phyloP scores from a whole-genome alignment of 495 filamentous ascomycete species.

The Neurospora sp. region DNA sequence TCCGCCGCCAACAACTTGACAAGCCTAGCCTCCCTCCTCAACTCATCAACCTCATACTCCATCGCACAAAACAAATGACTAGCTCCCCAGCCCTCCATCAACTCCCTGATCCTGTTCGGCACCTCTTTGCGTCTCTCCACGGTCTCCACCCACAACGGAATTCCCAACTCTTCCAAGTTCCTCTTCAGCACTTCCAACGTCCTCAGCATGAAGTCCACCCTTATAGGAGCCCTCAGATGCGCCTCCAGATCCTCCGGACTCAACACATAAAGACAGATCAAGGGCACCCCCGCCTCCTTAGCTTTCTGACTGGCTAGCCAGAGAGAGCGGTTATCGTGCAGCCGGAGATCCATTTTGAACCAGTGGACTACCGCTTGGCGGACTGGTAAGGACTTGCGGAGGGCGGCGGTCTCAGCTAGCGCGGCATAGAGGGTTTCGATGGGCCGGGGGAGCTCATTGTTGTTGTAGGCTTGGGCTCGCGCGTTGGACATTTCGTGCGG shows the following conservation, averaged over 20 bases:
- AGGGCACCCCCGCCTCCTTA: conserved; percentile 49
- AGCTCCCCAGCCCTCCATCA: conserved; percentile 64
- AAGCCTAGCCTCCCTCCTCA: conserved; percentile 61
- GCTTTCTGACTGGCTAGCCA: conserved; percentile 58
- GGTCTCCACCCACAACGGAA: conserved; percentile 70
- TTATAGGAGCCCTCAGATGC: conserved; percentile 59
- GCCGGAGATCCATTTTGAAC: conserved; percentile 79
- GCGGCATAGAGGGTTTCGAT: conserved; percentile 51
- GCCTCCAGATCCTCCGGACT: conserved; percentile 82
- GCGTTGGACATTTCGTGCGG: conserved; percentile 74
- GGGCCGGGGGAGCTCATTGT: conserved; percentile 55
- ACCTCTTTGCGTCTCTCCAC: conserved; percentile 55
- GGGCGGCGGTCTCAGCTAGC: conserved; percentile 38
- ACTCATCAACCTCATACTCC: conserved; percentile 73
- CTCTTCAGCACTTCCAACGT: conserved; percentile 53
- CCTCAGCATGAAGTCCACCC: conserved; percentile 73
- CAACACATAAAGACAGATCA: conserved; percentile 71
- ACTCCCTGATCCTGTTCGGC: conserved; percentile 52
- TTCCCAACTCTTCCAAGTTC: conserved; percentile 60
- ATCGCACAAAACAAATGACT: conserved; percentile 62
- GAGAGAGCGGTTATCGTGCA: conserved; percentile 64
- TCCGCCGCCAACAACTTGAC: conserved; percentile 44
- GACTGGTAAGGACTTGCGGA: conserved; percentile 34
- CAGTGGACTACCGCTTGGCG: conserved; percentile 72
- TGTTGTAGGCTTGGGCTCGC: conserved; percentile 61